Evolutionary conservation across 768 basidiomycete genomes (phyloP).

Genomic region (Boletellus sp.): DNA sequence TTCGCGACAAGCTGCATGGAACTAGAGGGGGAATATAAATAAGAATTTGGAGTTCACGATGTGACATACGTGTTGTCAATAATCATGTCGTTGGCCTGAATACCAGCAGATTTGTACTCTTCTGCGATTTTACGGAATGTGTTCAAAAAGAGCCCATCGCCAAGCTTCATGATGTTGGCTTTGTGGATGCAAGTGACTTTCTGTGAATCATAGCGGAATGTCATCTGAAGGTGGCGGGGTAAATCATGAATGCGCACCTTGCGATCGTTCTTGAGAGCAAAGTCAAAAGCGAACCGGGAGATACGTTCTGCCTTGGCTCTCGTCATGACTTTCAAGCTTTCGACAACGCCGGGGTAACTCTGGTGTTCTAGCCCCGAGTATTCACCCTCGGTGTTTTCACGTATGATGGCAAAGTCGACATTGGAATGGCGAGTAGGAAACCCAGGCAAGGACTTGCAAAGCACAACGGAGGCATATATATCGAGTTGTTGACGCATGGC

Average conservation of each 20-base stretch:
- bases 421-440: slow-evolving; percentile 93
- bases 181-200: slow-evolving; percentile 99
- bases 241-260: slow-evolving; percentile 53
- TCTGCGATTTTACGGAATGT: slow-evolving; percentile 96
- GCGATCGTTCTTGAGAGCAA: slow-evolving; percentile 96
- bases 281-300: slow-evolving; percentile 96
- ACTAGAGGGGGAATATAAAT: slow-evolving; percentile 35
- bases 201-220: slow-evolving; percentile 37
- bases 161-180: slow-evolving; percentile 99
- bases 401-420: slow-evolving; percentile 98
- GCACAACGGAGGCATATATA: slow-evolving; percentile 96
- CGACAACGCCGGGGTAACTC: slow-evolving; percentile 97
- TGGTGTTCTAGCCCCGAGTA: slow-evolving; percentile 98
- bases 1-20: slow-evolving; percentile 99
- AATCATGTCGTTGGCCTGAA: slow-evolving; percentile 96
- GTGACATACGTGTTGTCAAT: slow-evolving; percentile 89
- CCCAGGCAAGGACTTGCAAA: slow-evolving; percentile 97
- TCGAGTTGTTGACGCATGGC: slow-evolving; percentile 99
- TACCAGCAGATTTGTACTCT: slow-evolving; percentile 91
- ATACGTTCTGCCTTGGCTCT: slow-evolving; percentile 95
- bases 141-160: slow-evolving; percentile 97
- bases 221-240: neutral
- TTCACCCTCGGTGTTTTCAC: slow-evolving; percentile 99
- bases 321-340: slow-evolving; percentile 96
- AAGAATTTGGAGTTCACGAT: neutral